These are phyloP conservation scores for Aspergillaceae sp. DNA, from an alignment of 2,329 filamentous ascomycete genomes.

Conservation along the genomic window DNA sequence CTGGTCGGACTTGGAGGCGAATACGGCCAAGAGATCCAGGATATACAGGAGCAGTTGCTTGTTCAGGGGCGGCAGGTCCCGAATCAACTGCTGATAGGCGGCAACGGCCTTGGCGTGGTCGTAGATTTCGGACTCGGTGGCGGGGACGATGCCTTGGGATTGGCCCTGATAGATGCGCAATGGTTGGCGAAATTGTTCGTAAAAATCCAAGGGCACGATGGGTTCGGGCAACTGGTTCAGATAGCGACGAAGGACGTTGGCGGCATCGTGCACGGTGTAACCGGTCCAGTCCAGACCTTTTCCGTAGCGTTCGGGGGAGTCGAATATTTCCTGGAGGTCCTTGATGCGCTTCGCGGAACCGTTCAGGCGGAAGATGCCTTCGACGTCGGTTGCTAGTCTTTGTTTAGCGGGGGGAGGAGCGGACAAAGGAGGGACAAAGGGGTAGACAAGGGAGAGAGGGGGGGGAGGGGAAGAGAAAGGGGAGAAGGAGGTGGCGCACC, in stretches of 20 bases:
- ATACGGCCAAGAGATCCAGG: conserved; percentile 88
- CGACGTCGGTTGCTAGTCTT: conserved; percentile 71
- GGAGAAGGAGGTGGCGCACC: conserved; percentile 48
- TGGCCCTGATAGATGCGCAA: conserved; percentile 61
- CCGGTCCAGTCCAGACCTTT: conserved; percentile 96
- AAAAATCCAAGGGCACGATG: conserved; percentile 88
- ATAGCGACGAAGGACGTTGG: conserved; percentile 90
- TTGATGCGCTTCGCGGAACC: conserved; percentile 98
- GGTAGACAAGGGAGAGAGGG: conserved; percentile 1
- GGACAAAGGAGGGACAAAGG: not conserved
- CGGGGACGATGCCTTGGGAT: conserved; percentile 60
- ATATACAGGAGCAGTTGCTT: conserved; percentile 92
- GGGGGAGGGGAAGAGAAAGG: conserved; percentile 1
- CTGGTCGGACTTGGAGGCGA: conserved; percentile 90
- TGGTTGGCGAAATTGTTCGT: conserved; percentile 82
- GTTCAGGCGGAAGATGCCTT: conserved; percentile 92
- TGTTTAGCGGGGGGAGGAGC: conserved; percentile 7
- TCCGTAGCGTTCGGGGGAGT: conserved; percentile 89
- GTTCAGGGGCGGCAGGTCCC: conserved; percentile 84
- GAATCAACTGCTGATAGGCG: conserved; percentile 83
- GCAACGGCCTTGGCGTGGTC: conserved; percentile 67
- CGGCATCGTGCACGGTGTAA: conserved; percentile 96
- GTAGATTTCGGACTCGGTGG: conserved; percentile 63
- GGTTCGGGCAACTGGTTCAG: conserved; percentile 94
- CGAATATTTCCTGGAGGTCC: conserved; percentile 82